These are phyloP conservation scores for Sugiyamaella chiloensis DNA, from an alignment of 805 yeast genomes.

Conservation along the genomic window DNA sequence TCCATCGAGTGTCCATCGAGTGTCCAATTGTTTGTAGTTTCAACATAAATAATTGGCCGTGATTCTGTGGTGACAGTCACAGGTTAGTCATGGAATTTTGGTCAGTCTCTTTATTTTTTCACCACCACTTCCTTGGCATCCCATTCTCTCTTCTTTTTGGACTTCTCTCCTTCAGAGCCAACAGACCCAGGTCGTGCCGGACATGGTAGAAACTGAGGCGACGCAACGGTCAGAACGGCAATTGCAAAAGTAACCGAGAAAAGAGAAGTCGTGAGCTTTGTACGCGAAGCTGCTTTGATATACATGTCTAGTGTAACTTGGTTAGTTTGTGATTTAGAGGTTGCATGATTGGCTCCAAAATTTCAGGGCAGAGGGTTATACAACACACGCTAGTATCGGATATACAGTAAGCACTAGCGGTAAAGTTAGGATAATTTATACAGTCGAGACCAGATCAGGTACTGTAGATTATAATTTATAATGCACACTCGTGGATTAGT, in stretches of 20 bases:
- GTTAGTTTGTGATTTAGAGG: not conserved
- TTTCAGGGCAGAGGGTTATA: not conserved
- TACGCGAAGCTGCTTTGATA: conserved; percentile 56
- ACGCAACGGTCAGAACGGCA: conserved; percentile 62
- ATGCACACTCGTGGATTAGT: too few relatives aligned
- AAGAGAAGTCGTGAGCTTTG: conserved; percentile 57
- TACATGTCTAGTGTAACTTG: conserved; percentile 39
- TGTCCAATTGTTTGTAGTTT: too few relatives aligned
- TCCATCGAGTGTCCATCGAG: too few relatives aligned
- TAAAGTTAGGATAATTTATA: too few relatives aligned
- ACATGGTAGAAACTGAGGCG: conserved; percentile 38
- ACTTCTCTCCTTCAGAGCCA: conserved; percentile 17
- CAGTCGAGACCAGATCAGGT: too few relatives aligned
- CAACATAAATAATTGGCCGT: too few relatives aligned
- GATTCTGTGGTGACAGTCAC: too few relatives aligned
- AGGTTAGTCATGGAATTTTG: too few relatives aligned
- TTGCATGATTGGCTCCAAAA: not conserved
- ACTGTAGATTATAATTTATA: too few relatives aligned
- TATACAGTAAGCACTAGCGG: too few relatives aligned
- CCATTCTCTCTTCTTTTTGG: conserved; percentile 7
- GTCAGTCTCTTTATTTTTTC: too few relatives aligned
- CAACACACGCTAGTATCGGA: too few relatives aligned
- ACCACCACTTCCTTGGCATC: conserved; percentile 13
- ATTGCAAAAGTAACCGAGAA: conserved; percentile 74
- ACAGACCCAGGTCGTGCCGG: conserved; percentile 26